Base-by-base conservation (phyloP, 1,139 yeast genomes). In the Debaryomyces nepalensis region DNA sequence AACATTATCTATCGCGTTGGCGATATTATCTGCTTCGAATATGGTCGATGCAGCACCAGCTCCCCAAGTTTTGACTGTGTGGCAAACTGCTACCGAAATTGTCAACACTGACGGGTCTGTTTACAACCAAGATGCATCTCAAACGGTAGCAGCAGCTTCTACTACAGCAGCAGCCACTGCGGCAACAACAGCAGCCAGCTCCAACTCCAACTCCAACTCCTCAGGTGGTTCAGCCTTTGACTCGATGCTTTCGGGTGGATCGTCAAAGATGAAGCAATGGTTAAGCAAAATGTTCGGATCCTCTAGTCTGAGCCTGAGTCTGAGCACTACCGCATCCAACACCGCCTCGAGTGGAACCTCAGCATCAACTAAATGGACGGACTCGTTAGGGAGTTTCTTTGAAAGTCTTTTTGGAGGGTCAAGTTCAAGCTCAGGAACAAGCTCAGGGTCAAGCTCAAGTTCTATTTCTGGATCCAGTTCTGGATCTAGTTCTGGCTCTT, bases 41-140 rank as follows among this genome's bases (percentile, higher is more conserved):
- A 26, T 23, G 26, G 55, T 47, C 10, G 44, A 29, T 5, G 59
- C 55, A n/a, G 61, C 61, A 9, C 64, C 66, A 23, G 66, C 64
- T 9, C 70, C 71, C 2, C 58, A 58, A 6, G 45, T 63, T 16
- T 54, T 59, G 15, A 64, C 69, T 5, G 50, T 61, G 4, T 55
- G 49, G 47, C 54, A 62, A 43, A 61, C 67, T 9, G 54, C 55
- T n/a, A 59, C 66, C n/a, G 45, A 47, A 16, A 49, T 52, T 9
- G 26, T 42, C 5, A 47, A 49, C 14, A 35, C 47, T 10, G 53
- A 48, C 37, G 57, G 53, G 4, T 45, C 57, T 19, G 20, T 52
- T n/a, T 52, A 45, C 15, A 48, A 54, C 9, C 42, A 47, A 10
- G 37, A 46, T 7, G 41, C 51, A 4, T 30, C 47, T 8, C 26